These are phyloP conservation scores for Suaeda aralocaspica DNA, from an alignment of 148 eudicot species.

Conservation along the genomic window DNA sequence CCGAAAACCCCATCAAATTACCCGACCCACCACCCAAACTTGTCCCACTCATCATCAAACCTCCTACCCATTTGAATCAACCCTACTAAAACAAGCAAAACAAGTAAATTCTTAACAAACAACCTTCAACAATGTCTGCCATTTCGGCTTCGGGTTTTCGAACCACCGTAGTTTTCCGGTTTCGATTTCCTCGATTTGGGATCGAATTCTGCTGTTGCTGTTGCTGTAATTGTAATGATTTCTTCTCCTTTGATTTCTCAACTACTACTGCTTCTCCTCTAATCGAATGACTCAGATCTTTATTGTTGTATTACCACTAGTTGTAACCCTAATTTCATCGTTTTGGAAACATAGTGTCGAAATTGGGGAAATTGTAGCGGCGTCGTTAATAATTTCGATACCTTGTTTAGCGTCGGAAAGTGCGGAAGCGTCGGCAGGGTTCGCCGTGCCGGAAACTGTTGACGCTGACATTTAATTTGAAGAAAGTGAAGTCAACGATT, in stretches of 20 bases:
- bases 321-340: constrained; percentile 7
- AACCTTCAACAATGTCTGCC: constrained; percentile 59
- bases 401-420: constrained; percentile 40
- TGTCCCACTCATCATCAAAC: constrained; percentile 32
- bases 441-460: constrained; percentile 66
- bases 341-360: no score
- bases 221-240: constrained; percentile 2
- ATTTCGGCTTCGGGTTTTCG: constrained; percentile 42
- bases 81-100: constrained; percentile 44
- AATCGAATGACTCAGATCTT: constrained; percentile 48
- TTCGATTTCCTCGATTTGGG: constrained; percentile 26
- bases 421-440: constrained; percentile 55
- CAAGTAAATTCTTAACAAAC: constrained; percentile 54
- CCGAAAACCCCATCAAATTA: constrained; percentile 32
- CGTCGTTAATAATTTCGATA: constrained; percentile 38
- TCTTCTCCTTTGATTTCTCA: constrained; percentile 45
- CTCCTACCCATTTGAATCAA: constrained; percentile 59
- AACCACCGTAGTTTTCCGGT: constrained; percentile 26
- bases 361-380: constrained; percentile 20
- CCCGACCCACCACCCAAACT: background rate
- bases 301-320: constrained; percentile 22
- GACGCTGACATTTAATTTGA: constrained; percentile 61
- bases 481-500: background rate
- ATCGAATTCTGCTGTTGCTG: constrained; percentile 29
- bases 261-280: constrained; percentile 37